Evolutionary conservation across 495 filamentous ascomycete species (phyloP).

Genomic region (Xylaria telfairii): DNA sequence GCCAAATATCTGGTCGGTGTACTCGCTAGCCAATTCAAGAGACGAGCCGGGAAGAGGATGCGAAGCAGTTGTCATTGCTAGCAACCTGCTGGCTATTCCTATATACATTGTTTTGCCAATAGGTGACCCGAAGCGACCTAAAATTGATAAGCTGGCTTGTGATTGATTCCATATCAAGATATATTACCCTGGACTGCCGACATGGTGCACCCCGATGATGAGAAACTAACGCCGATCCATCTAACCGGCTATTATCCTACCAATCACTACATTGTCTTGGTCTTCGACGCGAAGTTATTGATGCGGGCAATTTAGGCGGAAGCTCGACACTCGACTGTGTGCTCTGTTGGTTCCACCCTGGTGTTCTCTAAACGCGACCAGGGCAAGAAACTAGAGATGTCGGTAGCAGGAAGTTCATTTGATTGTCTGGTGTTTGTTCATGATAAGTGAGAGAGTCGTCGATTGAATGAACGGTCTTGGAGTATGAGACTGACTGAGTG

Average conservation of each 20-base stretch:
- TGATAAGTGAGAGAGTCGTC: background rate
- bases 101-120: conserved; percentile 9
- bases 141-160: background rate
- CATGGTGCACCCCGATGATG: background rate
- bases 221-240: conserved; percentile 21
- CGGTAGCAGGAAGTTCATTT: background rate
- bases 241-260: conserved; percentile 33
- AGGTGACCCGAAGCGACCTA: background rate
- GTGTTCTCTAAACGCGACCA: background rate
- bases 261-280: conserved; percentile 12
- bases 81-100: background rate
- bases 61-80: background rate
- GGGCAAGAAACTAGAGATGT: background rate
- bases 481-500: background rate
- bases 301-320: conserved; percentile 27
- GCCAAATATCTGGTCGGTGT: background rate
- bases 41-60: conserved; percentile 9
- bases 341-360: background rate
- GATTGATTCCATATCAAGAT: background rate
- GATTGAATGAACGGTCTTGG: background rate
- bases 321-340: background rate
- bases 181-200: conserved; percentile 12
- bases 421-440: background rate
- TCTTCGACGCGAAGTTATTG: background rate
- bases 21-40: background rate